These are phyloP conservation scores for Fusarium udum DNA, from an alignment of 2,329 filamentous ascomycete genomes.

Conservation along the genomic window DNA sequence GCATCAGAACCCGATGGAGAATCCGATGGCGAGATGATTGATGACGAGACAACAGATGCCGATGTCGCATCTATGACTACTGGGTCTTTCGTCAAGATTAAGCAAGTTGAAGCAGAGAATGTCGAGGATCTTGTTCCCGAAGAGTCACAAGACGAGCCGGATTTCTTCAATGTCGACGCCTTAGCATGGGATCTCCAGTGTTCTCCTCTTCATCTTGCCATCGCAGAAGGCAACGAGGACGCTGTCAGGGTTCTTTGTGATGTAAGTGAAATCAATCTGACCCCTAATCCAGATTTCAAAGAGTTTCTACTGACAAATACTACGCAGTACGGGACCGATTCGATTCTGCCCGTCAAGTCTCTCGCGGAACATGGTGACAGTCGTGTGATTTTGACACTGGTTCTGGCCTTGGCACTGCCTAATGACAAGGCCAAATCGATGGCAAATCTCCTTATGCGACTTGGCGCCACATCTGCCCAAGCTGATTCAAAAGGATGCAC, in stretches of 20 bases:
- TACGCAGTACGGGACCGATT: constrained; percentile 76
- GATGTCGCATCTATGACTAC: constrained; percentile 62
- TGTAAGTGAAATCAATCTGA: constrained; percentile 46
- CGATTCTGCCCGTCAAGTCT: constrained; percentile 78
- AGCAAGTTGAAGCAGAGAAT: constrained; percentile 51
- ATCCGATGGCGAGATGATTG: constrained; percentile 58
- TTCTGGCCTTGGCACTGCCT: constrained; percentile 73
- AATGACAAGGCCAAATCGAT: constrained; percentile 71
- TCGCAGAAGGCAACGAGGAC: constrained; percentile 74
- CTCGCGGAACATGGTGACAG: constrained; percentile 60
- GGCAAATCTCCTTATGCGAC: constrained; percentile 69
- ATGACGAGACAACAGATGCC: constrained; percentile 57
- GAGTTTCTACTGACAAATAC: constrained; percentile 32
- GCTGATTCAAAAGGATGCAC: constrained; percentile 73
- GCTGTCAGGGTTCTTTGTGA: constrained; percentile 75
- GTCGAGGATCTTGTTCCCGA: constrained; percentile 57
- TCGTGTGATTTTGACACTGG: constrained; percentile 73
- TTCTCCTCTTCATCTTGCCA: constrained; percentile 81
- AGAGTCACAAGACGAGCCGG: constrained; percentile 71
- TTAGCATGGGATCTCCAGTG: constrained; percentile 81
- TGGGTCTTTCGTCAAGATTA: constrained; percentile 79
- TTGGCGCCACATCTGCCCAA: constrained; percentile 79
- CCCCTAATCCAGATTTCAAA: not conserved
- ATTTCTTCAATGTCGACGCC: constrained; percentile 81
- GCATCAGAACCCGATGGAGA: constrained; percentile 32